Conservation (phyloP, 2,329 filamentous ascomycete species). For the Leptographium flavum region DNA sequence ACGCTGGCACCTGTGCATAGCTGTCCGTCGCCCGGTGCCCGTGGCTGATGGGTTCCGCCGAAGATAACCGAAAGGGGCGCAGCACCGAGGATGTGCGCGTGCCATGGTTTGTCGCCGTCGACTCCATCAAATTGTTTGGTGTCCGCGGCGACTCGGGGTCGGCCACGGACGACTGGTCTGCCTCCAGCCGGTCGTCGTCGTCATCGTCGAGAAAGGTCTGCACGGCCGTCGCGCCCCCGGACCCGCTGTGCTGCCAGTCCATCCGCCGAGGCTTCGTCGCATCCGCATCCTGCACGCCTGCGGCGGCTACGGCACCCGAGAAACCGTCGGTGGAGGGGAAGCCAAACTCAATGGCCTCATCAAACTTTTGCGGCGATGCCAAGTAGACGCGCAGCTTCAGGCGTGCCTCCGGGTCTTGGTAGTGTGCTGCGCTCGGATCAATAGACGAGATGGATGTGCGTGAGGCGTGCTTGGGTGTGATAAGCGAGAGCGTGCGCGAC, state of each 20-base stretch:
- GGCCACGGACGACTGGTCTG: constrained; percentile 37
- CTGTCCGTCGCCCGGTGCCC: constrained; percentile 21
- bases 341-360: constrained; percentile 87
- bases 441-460: constrained; percentile 36
- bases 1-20: constrained; percentile 36
- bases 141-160: constrained; percentile 48
- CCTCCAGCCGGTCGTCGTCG: constrained; percentile 28
- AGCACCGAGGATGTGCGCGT: background rate
- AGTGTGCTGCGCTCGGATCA: constrained; percentile 65
- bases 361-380: constrained; percentile 84
- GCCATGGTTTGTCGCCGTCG: background rate
- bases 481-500: constrained; percentile 41
- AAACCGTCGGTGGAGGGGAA: constrained; percentile 53
- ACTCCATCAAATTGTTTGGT: constrained; percentile 34
- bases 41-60: background rate
- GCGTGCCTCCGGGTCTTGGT: constrained; percentile 79
- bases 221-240: constrained; percentile 35
- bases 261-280: constrained; percentile 15
- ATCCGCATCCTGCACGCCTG: background rate
- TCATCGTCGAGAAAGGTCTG: constrained; percentile 39
- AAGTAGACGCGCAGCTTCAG: constrained; percentile 76
- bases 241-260: constrained; percentile 16
- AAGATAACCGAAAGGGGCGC: constrained; percentile 8
- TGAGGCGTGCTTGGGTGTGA: constrained; percentile 30
- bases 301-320: constrained; percentile 12